phyloP scores from a whole-genome alignment of 2,329 filamentous ascomycete species.

The Cladosporium phlei region DNA sequence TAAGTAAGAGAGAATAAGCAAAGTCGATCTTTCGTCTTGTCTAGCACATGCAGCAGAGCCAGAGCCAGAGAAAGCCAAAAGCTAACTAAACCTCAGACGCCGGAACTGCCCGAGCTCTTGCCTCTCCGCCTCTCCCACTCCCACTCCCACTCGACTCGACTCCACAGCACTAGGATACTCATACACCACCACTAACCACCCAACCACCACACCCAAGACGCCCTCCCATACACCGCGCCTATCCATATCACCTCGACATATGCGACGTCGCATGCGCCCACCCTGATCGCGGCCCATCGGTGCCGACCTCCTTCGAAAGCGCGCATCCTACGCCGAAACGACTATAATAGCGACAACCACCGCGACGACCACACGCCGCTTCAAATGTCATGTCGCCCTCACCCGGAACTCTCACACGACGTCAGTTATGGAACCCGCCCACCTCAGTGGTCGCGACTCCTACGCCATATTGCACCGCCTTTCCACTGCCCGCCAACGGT shows the following conservation, averaged over 20 bases:
- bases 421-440: slow-evolving; percentile 32
- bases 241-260: not conserved
- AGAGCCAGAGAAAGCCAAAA: too few species aligned
- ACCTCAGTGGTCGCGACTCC: slow-evolving; percentile 14
- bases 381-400: slow-evolving; percentile 14
- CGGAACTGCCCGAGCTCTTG: too few species aligned
- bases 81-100: too few species aligned
- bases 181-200: not conserved
- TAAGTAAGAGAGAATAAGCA: too few species aligned
- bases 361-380: slow-evolving; percentile 1
- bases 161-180: not conserved
- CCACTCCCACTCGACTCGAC: not conserved
- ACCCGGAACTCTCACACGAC: slow-evolving; percentile 16
- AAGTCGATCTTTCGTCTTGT: too few species aligned
- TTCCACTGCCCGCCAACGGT: slow-evolving; percentile 57
- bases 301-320: slow-evolving; percentile 4
- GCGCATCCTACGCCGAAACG: too few species aligned
- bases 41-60: too few species aligned
- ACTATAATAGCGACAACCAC: too few species aligned
- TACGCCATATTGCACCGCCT: slow-evolving; percentile 53
- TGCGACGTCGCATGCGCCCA: slow-evolving; percentile 11
- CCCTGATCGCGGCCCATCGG: slow-evolving; percentile 10
- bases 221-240: not conserved
- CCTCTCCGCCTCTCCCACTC: too few species aligned
- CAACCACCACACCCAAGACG: not conserved